A percentile compares a stretch with the other conserved stretches of the same genome.
phyloP scores from a whole-genome alignment of 1,284 basidiomycete genomes.

The Exobasidium rhododendri region DNA sequence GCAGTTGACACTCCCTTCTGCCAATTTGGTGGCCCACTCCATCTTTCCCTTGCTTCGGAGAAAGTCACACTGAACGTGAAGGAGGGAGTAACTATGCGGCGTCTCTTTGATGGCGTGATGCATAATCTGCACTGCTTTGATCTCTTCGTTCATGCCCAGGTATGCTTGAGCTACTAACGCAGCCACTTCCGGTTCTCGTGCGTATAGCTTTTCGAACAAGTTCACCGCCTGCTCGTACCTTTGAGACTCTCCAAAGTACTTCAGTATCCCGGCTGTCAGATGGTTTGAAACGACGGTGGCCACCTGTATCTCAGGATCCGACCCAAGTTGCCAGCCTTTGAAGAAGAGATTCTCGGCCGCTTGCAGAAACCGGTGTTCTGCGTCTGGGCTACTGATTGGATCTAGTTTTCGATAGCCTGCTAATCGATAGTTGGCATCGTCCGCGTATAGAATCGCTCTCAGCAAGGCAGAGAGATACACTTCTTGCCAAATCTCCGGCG shows the following conservation, averaged over 20 bases:
- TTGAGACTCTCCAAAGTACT: conserved; percentile 91
- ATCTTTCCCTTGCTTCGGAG: conserved; percentile 68
- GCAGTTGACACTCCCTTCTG: conserved; percentile 88
- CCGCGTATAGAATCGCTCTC: conserved; percentile 87
- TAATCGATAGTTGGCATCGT: conserved; percentile 84
- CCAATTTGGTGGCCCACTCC: conserved; percentile 88
- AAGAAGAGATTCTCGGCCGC: conserved; percentile 85
- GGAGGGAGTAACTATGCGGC: conserved; percentile 86
- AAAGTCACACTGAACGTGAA: conserved; percentile 93
- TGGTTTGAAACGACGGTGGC: conserved; percentile 97
- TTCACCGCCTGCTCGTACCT: conserved; percentile 83
- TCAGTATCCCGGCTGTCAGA: conserved; percentile 87
- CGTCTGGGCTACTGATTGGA: conserved; percentile 84
- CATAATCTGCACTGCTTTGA: conserved; percentile 95
- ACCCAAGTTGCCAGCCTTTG: conserved; percentile 97
- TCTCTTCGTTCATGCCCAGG: conserved; percentile 95
- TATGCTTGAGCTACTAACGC: conserved; percentile 85
- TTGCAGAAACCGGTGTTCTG: conserved; percentile 83
- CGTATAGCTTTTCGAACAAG: conserved; percentile 85
- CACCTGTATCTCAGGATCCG: conserved; percentile 96
- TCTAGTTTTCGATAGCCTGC: conserved; percentile 94
- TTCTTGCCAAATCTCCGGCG: conserved; percentile 91
- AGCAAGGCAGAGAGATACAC: conserved; percentile 91
- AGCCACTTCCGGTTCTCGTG: conserved; percentile 82
- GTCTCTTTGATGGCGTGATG: conserved; percentile 75